Evolutionary conservation across 805 yeast genomes (phyloP), one percentile per base, ranked within the genome.

Genomic region (Kluyveromyces lactis): DNA sequence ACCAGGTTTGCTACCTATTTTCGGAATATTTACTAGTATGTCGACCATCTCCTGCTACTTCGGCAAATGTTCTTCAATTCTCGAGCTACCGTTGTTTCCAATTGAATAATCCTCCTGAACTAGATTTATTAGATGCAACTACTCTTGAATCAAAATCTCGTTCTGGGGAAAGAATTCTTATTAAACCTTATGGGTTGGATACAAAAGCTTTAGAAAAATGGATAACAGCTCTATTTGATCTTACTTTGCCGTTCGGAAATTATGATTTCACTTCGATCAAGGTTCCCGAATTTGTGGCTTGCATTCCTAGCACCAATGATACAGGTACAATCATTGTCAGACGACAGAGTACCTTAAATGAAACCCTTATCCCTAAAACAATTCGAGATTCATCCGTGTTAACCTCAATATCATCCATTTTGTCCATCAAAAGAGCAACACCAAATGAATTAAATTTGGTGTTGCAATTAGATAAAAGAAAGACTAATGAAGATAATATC

Each of bases 221-320:
- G 72, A 59, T 64, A 11, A 56, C 69, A 1, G 70, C 61, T 0
- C 37, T 67, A 8, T 53, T 67, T 30, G 62, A 66, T 39, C 42
- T 44, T 33, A 62, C 58, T 4, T 45, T 63, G 12, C 41, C 43
- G 6, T 63, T 65, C 38, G 46, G 56, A 39, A 52, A 57, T 3
- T 28, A 38, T 6, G 53, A 49, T 33, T 43, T 66, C 18, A 58
- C 66, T 2, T 60, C 64, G 1, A 34, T 34, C 23, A 58, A 64
- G 1, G 37, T 64, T 23, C 50, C 53, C n/a, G 31, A 34, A 3
- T 34, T 34, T 26, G 13, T 47, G 7, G 56, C 55, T 2, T 46
- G 49, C 4, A 41, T 49, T 2, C 40, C 47, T 10, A 42, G 39
- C 15, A 41, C 42, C 13, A 30, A 40, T 10, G 13, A 37, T 1